Evolutionary conservation across 148 eudicot genomes (phyloP), one percentile per base, ranked within the genome.

Genomic region (Arbutus unedo): DNA sequence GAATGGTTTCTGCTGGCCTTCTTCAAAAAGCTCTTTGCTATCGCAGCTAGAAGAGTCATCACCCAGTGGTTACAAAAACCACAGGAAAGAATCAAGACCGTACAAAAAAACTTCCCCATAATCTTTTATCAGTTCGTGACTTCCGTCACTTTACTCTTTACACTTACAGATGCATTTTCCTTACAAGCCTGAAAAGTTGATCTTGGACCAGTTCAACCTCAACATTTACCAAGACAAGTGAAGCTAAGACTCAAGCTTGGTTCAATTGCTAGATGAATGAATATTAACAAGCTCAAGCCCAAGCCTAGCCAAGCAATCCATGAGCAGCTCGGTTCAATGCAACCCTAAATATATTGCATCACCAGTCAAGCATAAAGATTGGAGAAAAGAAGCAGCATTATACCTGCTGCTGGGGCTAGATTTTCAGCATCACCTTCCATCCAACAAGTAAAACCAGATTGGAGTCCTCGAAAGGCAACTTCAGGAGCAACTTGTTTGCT

Each of bases 351-450:
- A 77, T 8, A 77, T 77, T 31, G 48, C 68, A 56, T 44, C 49
- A 18, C 49, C 6, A 44, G 16, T 56, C 67, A 7, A 21, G 31
- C 15, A 78, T 43, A 59, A 75, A 57, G 0, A 50, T 14, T 73
- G 21, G n/a, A 81, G 3, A 23, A 25, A 43, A 19, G 43, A 76
- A 7, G 16, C 55, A 56, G 50, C 67, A 38, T 54, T 21, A 82
- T 84, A 81, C 90, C 86, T 79, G 85, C 57, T 47, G 74, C 60
- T 5, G 60, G 70, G 83, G 83, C 78, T 76, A 72, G 74, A 56
- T 55, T 85, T 41, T 86, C 82, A 84, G 16, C n/a, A 64, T 83
- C 49, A 74, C 83, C 70, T 71, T 85, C 86, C 78, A 77, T 78
- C 67, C 70, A 82, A 81, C 51, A 59, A 84, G 77, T 79, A 84